phyloP scores from a whole-genome alignment of 129 eudicot genomes.

The Flaveria sonorensis region DNA sequence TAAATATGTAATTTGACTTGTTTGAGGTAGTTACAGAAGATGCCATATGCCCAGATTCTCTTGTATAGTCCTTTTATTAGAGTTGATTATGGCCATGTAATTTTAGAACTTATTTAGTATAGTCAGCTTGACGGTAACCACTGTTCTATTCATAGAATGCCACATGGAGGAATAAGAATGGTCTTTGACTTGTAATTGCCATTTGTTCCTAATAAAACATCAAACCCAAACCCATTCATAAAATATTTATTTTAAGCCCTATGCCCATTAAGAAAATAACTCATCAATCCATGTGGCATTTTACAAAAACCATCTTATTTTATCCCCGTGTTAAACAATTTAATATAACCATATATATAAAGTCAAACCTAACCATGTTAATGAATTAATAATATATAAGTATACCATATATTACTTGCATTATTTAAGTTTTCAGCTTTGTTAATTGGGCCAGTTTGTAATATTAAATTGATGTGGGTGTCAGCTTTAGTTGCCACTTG shows the following conservation, averaged over 20 bases:
- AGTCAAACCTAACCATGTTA: conserved; percentile 29
- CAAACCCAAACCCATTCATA: conserved; percentile 8
- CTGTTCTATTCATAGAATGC: conserved; percentile 31
- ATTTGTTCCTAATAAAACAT: conserved; percentile 23
- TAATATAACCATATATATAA: background rate
- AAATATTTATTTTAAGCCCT: background rate
- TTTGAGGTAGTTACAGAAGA: conserved; percentile 8
- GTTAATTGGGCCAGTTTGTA: conserved; percentile 1
- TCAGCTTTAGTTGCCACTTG: conserved; percentile 30
- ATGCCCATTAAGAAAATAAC: background rate
- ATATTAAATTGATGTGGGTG: conserved; percentile 20
- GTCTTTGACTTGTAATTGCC: conserved; percentile 36
- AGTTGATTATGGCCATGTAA: conserved; percentile 30
- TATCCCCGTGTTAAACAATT: background rate
- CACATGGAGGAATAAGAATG: conserved; percentile 46
- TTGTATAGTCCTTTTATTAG: background rate
- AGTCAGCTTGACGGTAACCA: conserved; percentile 24
- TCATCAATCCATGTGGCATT: conserved; percentile 39
- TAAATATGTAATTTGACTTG: conserved; percentile 12
- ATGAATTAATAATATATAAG: conserved; percentile 1
- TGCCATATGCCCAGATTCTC: conserved; percentile 30
- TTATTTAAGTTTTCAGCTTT: background rate
- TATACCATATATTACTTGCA: background rate
- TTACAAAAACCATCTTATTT: conserved; percentile 17
- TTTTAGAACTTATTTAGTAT: background rate